Evolutionary conservation across 768 basidiomycete species (phyloP), one percentile per base, ranked within the genome.

Genomic region (Trichaptum fuscoviolaceum): DNA sequence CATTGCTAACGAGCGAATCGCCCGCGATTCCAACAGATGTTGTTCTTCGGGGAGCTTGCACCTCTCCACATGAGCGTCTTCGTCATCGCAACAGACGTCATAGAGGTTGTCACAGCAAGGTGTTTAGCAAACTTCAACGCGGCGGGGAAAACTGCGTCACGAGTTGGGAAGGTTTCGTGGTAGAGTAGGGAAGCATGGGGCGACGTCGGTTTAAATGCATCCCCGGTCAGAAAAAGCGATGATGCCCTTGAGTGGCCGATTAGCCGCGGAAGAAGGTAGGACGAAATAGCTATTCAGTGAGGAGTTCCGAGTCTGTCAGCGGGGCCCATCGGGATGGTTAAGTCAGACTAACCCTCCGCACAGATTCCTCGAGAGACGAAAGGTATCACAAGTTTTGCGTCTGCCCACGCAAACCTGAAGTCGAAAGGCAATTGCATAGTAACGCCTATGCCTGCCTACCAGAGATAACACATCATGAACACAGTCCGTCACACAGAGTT

Each of bases 181-280:
- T 85, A 87, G 15, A 87, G 74, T 0, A 73, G 78, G 10, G 73
- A 72, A 36, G 85, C 75, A 52, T 77, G 69, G 5, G 79, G 83
- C 0, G 84, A 85, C 24, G 78, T 75, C 0, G 85, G 80, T 1
- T 77, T 69, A 57, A 84, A 74, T 2, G 80, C 81, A 2, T 74
- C 73, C 24, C 83, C 86, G 0, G 81, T 80, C 30, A 86, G 76
- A 27, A 86, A 77, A n/a, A 86, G 78, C 24, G 83, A 79, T 62
- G 75, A 78, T 10, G 86, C 83, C 7, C 81, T 77, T 18, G 85
- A 83, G 66, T 81, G 79, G 6, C 85, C 84, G 23, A 86, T 69
- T 36, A 87, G 80, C 23, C 81, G 80, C 26, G 86, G 85, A n/a
- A 87, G 80, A 63, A 86, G 79, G 71, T 81, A 86, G 52, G 73